phyloP scores from a whole-genome alignment of 257 asterid genomes.

The Solanum phureja region DNA sequence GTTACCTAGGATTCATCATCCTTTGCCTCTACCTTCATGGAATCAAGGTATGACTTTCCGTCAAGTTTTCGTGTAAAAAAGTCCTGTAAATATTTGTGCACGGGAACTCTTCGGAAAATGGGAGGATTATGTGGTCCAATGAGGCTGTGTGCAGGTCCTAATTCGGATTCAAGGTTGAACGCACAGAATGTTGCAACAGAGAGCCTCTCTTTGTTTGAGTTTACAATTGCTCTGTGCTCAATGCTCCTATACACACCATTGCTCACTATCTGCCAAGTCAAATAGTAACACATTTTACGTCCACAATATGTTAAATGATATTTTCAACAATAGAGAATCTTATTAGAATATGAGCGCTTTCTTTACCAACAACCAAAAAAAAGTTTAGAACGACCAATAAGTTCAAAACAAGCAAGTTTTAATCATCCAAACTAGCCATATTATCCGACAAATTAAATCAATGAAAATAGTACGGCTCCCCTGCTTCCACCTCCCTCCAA shows the following conservation, averaged over 20 bases:
- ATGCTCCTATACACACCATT: slow-evolving; percentile 41
- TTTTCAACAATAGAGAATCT: no score
- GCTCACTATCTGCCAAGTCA: slow-evolving; percentile 28
- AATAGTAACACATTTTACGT: background rate
- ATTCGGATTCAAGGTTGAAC: slow-evolving; percentile 21
- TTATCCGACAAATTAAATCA: no score
- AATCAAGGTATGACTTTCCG: slow-evolving; percentile 38
- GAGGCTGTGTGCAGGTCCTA: slow-evolving; percentile 45
- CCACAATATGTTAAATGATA: no score
- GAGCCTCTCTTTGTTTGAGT: slow-evolving; percentile 28
- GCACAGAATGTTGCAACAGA: slow-evolving; percentile 44
- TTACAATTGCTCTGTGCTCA: slow-evolving; percentile 49
- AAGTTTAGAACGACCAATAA: background rate
- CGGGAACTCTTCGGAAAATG: slow-evolving; percentile 16
- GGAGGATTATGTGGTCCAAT: slow-evolving; percentile 26
- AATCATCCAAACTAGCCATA: no score
- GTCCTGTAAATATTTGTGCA: slow-evolving; percentile 23
- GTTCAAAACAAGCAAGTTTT: no score
- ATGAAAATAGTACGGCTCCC: no score
- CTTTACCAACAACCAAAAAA: background rate
- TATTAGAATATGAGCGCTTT: background rate
- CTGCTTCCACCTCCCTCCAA: no score
- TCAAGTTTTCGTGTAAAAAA: slow-evolving; percentile 32
- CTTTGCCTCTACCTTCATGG: slow-evolving; percentile 18
- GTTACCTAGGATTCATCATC: background rate